phyloP scores from a whole-genome alignment of 2,329 filamentous ascomycete genomes.

The Phoma sp. region DNA sequence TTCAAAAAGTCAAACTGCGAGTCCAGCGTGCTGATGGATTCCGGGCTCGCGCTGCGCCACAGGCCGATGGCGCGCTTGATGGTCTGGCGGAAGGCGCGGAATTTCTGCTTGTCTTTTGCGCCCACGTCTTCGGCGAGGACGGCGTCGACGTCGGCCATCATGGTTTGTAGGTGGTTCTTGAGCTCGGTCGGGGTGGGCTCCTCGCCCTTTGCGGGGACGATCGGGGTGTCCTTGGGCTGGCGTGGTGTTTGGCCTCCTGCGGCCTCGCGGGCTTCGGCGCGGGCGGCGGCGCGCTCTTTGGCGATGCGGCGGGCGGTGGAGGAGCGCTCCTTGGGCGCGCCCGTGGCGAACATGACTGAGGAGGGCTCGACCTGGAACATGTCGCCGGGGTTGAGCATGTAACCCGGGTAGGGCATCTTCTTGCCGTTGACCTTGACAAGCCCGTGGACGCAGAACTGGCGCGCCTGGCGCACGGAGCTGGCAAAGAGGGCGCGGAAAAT shows the following conservation, averaged over 20 bases:
- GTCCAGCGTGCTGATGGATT: slow-evolving; percentile 53
- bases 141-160: slow-evolving; percentile 61
- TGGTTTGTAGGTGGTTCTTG: slow-evolving; percentile 42
- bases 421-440: slow-evolving; percentile 95
- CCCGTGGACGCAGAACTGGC: slow-evolving; percentile 93
- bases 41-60: slow-evolving; percentile 51
- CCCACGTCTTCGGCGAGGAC: slow-evolving; percentile 64
- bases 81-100: slow-evolving; percentile 73
- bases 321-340: slow-evolving; percentile 65
- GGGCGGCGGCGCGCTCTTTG: slow-evolving; percentile 39
- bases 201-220: slow-evolving; percentile 20
- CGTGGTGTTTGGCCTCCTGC: slow-evolving; percentile 25
- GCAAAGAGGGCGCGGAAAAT: slow-evolving; percentile 94
- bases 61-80: slow-evolving; percentile 68
- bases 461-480: slow-evolving; percentile 88
- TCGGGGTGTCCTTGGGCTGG: slow-evolving; percentile 10
- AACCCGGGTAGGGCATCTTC: slow-evolving; percentile 93
- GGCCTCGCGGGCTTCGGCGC: slow-evolving; percentile 33
- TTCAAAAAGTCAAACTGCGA: slow-evolving; percentile 55
- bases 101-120: slow-evolving; percentile 75
- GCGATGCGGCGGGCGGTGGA: slow-evolving; percentile 36
- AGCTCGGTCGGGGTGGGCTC: slow-evolving; percentile 40
- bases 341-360: slow-evolving; percentile 86
- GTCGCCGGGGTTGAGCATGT: slow-evolving; percentile 94
- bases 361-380: slow-evolving; percentile 96